A percentile compares a stretch with the other conserved stretches of the same genome.
phyloP scores from a whole-genome alignment of 108 stramenopile genomes.

The Skeletonema grethae region DNA sequence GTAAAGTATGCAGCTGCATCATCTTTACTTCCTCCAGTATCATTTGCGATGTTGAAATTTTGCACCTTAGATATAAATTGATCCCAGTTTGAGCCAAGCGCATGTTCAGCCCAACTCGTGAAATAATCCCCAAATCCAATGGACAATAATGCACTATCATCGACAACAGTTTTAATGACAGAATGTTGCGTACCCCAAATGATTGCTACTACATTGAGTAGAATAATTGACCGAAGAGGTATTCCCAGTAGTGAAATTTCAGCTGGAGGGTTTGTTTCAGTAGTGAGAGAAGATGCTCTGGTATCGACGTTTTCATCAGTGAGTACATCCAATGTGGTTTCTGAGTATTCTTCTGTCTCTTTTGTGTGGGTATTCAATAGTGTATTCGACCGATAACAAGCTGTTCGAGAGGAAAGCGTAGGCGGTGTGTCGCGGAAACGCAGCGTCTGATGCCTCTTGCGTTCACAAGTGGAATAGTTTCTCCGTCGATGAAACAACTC shows the following conservation, averaged over 20 bases:
- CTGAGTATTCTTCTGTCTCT: conserved; percentile 2
- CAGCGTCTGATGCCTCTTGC: too few relatives aligned
- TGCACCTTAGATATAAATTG: neutral
- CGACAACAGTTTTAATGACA: conserved; percentile 78
- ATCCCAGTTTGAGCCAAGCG: neutral
- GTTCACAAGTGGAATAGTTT: too few relatives aligned
- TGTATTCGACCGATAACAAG: neutral
- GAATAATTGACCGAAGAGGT: conserved; percentile 59
- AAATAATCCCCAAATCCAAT: conserved; percentile 15
- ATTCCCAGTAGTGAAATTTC: conserved; percentile 24
- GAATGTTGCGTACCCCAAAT: conserved; percentile 90
- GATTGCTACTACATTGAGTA: conserved; percentile 72
- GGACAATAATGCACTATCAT: conserved; percentile 26
- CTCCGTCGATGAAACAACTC: too few relatives aligned
- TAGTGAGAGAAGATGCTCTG: neutral
- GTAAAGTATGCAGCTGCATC: conserved; percentile 61
- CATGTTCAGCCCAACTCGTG: neutral
- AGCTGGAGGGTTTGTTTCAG: neutral
- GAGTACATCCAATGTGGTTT: conserved; percentile 1
- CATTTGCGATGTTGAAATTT: neutral
- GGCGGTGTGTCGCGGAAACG: neutral
- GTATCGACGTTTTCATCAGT: neutral
- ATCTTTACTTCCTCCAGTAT: neutral
- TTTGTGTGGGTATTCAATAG: neutral
- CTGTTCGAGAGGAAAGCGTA: neutral